These are phyloP conservation scores for Danielozyma ontarioensis DNA, from an alignment of 805 yeast species.

Conservation along the genomic window DNA sequence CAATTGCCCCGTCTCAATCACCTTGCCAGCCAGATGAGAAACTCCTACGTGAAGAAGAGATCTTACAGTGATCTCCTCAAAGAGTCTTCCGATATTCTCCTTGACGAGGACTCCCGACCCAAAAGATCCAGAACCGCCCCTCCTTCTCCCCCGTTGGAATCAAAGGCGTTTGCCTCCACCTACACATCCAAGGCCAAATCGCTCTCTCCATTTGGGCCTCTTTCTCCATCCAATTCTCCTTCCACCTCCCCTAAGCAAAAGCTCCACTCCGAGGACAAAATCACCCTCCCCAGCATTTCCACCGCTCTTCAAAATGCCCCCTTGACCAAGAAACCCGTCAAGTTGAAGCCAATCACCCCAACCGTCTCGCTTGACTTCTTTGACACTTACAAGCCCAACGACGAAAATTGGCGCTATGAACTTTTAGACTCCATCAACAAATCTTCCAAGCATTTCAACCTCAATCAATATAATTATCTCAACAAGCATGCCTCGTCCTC, in stretches of 20 bases:
- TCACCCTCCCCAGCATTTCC: constrained; percentile 32
- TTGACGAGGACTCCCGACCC: background rate
- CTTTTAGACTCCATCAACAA: constrained; percentile 30
- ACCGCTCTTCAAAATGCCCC: constrained; percentile 23
- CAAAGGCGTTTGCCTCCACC: constrained; percentile 1
- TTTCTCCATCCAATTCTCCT: constrained; percentile 16
- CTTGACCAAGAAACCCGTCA: constrained; percentile 12
- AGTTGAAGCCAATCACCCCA: constrained; percentile 31
- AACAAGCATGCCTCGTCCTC: constrained; percentile 11
- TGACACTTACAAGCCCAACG: constrained; percentile 42
- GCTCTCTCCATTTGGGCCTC: constrained; percentile 7
- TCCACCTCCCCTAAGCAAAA: constrained; percentile 7
- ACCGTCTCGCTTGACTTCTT: constrained; percentile 40
- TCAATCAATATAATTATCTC: constrained; percentile 25
- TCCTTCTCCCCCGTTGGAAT: constrained; percentile 9
- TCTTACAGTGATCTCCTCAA: constrained; percentile 20
- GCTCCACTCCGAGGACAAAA: background rate
- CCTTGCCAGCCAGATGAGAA: background rate
- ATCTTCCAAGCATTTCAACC: constrained; percentile 17
- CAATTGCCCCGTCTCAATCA: constrained; percentile 2
- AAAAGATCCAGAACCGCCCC: constrained; percentile 10
- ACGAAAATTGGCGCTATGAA: constrained; percentile 41
- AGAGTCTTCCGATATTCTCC: constrained; percentile 3
- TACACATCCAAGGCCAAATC: background rate
- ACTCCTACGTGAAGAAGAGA: constrained; percentile 18